Evolutionary conservation across 768 basidiomycete species (phyloP), one percentile per base, ranked within the genome.

Genomic region (Mycena amicta): DNA sequence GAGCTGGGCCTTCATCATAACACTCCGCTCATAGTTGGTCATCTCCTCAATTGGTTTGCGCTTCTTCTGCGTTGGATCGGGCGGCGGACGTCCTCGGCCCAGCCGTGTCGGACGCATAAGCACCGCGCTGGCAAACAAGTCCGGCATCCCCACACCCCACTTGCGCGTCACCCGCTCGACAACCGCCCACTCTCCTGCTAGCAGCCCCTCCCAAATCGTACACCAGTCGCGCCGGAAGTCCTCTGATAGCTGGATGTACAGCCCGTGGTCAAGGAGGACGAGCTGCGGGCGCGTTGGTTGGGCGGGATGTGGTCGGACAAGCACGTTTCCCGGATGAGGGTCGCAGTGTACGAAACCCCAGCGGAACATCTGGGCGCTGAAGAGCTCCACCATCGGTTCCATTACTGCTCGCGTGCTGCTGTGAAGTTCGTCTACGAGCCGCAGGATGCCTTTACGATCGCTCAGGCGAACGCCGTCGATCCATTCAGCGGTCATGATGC

Each of bases 341-440:
- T 87, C 85, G 67, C 93, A 93, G 71, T 92, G 88, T 3, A 94
- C 88, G 81, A 87, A 94, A 12, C 94, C 93, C 90, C 90, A 97
- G 57, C 83, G 82, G 71, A 97, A 98, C 72, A 95, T 95, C 77
- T 86, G 93, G 2, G 90, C 92, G 28, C 88, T 88, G 76, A 95
- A 95, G 2, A 93, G 78, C 60, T 92, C 88, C 33, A 94, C 86
- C 82, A 93, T 93, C 22, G 87, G 86, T 59, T 90, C 85, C 92
- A 97, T 93, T 55, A 92, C 79, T 29, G 80, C 74, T 52, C 77
- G 72, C 31, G 84, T 73, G 25, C 89, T 89, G 12, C 89, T 88
- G 62, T 80, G 81, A 11, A 89, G 74, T 18, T 79, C 75, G 3
- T 69, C 37, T 12, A 90, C 85, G 27, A 89, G 75, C 3, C 70